phyloP scores from a whole-genome alignment of 1,284 basidiomycete species.

The Cutaneotrichosporon dermatis region DNA sequence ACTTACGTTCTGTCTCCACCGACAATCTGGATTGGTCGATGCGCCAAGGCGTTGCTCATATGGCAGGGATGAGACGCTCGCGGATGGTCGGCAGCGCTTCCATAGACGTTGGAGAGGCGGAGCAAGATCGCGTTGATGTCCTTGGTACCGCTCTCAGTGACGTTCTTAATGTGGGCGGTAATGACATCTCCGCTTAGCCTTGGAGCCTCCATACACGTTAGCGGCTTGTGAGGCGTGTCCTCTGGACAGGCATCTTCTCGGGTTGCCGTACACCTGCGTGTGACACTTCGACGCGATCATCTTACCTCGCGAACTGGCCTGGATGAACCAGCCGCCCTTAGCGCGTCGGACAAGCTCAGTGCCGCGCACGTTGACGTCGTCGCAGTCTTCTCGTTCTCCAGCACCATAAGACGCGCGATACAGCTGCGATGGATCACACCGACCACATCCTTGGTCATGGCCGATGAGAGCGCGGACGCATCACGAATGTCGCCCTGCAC shows the following conservation, averaged over 20 bases:
- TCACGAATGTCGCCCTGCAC: slow-evolving; percentile 28
- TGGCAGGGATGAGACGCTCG: slow-evolving; percentile 29
- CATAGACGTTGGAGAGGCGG: slow-evolving; percentile 33
- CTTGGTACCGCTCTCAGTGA: neutral
- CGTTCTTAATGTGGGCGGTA: neutral
- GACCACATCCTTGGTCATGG: slow-evolving; percentile 25
- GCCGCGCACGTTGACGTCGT: slow-evolving; percentile 34
- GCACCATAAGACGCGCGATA: slow-evolving; percentile 32
- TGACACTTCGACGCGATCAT: neutral
- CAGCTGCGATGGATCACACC: slow-evolving; percentile 37
- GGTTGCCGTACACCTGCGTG: slow-evolving; percentile 25
- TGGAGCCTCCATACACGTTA: slow-evolving; percentile 30
- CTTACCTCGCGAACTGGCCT: slow-evolving; percentile 24
- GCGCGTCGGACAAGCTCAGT: slow-evolving; percentile 21
- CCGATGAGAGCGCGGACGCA: slow-evolving; percentile 7
- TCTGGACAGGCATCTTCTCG: slow-evolving; percentile 26
- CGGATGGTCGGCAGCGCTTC: slow-evolving; percentile 28
- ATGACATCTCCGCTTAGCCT: slow-evolving; percentile 27
- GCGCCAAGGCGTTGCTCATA: slow-evolving; percentile 30
- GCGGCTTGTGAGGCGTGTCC: slow-evolving; percentile 19
- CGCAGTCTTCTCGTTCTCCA: slow-evolving; percentile 34
- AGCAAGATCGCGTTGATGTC: slow-evolving; percentile 24
- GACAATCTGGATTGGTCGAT: slow-evolving; percentile 36
- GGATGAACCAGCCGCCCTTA: slow-evolving; percentile 32
- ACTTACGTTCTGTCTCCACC: slow-evolving; percentile 33